Base-by-base conservation (phyloP, 352 stramenopile species). In the Phytophthora syringae region DNA sequence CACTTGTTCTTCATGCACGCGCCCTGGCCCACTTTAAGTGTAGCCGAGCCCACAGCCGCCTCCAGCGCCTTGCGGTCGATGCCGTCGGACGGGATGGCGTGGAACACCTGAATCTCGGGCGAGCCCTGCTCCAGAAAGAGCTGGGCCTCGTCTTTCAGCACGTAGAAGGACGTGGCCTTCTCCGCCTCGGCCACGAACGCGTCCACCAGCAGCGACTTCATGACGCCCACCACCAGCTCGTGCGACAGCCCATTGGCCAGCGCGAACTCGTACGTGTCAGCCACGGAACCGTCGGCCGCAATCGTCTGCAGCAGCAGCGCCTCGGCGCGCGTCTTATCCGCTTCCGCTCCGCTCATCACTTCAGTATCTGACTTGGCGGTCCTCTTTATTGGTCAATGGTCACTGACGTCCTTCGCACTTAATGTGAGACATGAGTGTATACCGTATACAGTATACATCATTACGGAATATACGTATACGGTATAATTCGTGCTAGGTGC, bases 1-100 rank as follows among this genome's bases (percentile, higher is more conserved):
- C 97, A 99, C 69, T 97, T 98, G 80, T 98, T 98, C 82, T 99
- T 99, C 93, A 99, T 99, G 75, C 91, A 98, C 65, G 93, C 97
- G 56, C 94, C 94, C 70, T 99, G 94, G 11, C 97, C 97, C 71
- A 99, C 94, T 72, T 99, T 99, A 64, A 95, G 86, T 12, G 89
- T 84, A 21, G 93, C 76, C 20, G 93, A 88, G 24, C 90, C 86
- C 5, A 99, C 86, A 2, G 74, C 74, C 18, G 73, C 59, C 65
- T 99, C 84, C 24, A 99, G 73, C 24, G 86, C 80, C 40, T 80
- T 76, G 54, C 96, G 85, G 20, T 88, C 76, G n/a, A 88, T 67
- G 24, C 86, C 86, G 7, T 81, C 82, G 16, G 67, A 70, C 1
- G 88, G 85, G 51, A 97, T 90, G 18, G 83, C 86, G 59, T 90